Evolutionary conservation across 2,329 filamentous ascomycete species (phyloP).

Genomic region (Cyphellophora europaea): DNA sequence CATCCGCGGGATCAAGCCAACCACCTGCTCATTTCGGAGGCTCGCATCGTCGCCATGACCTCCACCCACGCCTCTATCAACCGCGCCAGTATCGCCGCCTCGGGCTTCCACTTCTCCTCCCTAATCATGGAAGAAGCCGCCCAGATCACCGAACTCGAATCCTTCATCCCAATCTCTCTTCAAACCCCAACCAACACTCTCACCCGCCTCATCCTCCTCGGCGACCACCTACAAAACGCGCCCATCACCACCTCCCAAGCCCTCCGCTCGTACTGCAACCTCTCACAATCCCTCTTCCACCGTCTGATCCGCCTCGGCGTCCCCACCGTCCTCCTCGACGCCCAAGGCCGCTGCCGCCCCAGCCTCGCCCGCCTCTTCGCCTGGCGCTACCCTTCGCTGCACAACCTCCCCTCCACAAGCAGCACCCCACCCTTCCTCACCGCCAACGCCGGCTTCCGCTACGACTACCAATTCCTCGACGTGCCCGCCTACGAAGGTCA

Average conservation of each 20-base stretch:
- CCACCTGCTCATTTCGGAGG: slow-evolving; percentile 88
- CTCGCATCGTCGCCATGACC: slow-evolving; percentile 97
- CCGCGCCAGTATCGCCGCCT: slow-evolving; percentile 73
- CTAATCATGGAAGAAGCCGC: slow-evolving; percentile 98
- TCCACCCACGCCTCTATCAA: slow-evolving; percentile 96
- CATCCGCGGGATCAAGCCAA: slow-evolving; percentile 88
- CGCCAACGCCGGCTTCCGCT: slow-evolving; percentile 86
- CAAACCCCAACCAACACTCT: slow-evolving; percentile 62
- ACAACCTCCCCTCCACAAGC: slow-evolving; percentile 68
- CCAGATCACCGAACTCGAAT: slow-evolving; percentile 95
- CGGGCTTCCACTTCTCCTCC: slow-evolving; percentile 98
- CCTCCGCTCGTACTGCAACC: slow-evolving; percentile 88
- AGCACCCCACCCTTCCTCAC: slow-evolving; percentile 59
- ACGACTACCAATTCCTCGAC: slow-evolving; percentile 94
- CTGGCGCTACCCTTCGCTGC: slow-evolving; percentile 67
- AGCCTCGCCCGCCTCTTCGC: slow-evolving; percentile 83
- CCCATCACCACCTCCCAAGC: slow-evolving; percentile 91
- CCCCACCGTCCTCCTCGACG: slow-evolving; percentile 81
- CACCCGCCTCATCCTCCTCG: slow-evolving; percentile 83
- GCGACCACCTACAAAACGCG: slow-evolving; percentile 94
- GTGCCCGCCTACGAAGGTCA: slow-evolving; percentile 85
- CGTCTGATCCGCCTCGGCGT: slow-evolving; percentile 84
- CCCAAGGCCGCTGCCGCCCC: slow-evolving; percentile 83
- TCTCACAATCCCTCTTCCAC: slow-evolving; percentile 92
- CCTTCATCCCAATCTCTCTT: slow-evolving; percentile 88